Evolutionary conservation across 2,329 filamentous ascomycete species (phyloP).

Genomic region (Alternaria novae-zelandiae): DNA sequence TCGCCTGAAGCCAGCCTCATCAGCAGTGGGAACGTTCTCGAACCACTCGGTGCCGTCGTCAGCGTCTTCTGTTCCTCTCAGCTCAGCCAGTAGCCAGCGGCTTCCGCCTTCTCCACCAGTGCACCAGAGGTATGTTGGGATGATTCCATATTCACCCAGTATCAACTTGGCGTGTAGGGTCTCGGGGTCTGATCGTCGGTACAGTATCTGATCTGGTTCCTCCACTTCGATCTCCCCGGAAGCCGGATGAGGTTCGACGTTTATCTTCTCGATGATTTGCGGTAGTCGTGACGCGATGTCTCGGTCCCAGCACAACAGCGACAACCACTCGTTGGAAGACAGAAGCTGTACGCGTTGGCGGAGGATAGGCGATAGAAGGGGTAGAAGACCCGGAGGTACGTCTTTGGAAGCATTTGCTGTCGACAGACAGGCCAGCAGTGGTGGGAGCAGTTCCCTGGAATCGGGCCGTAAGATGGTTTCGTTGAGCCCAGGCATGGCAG

Average conservation of each 20-base stretch:
- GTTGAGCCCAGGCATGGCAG: conserved; percentile 53
- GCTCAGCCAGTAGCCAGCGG: conserved; percentile 76
- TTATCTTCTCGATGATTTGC: conserved; percentile 66
- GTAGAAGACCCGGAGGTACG: conserved; percentile 66
- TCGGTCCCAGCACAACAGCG: conserved; percentile 72
- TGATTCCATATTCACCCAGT: conserved; percentile 66
- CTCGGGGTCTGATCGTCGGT: conserved; percentile 74
- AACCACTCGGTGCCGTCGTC: conserved; percentile 66
- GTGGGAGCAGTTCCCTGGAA: conserved; percentile 63
- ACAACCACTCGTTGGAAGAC: conserved; percentile 71
- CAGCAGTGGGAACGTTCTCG: conserved; percentile 65
- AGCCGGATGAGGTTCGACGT: conserved; percentile 79
- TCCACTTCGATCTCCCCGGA: conserved; percentile 81
- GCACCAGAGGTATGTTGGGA: conserved; percentile 74
- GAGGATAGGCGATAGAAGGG: conserved; percentile 67
- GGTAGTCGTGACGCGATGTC: conserved; percentile 64
- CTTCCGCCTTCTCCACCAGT: conserved; percentile 68
- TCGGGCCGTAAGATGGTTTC: conserved; percentile 63
- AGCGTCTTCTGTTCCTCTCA: conserved; percentile 63
- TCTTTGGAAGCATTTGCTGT: conserved; percentile 65
- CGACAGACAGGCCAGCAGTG: conserved; percentile 68
- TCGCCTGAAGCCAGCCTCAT: conserved; percentile 54
- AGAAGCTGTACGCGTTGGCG: conserved; percentile 69
- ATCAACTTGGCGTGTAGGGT: conserved; percentile 73
- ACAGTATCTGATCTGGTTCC: conserved; percentile 67